Evolutionary conservation across 2,329 filamentous ascomycete genomes (phyloP).

Genomic region (Phyllosticta citriasiana): DNA sequence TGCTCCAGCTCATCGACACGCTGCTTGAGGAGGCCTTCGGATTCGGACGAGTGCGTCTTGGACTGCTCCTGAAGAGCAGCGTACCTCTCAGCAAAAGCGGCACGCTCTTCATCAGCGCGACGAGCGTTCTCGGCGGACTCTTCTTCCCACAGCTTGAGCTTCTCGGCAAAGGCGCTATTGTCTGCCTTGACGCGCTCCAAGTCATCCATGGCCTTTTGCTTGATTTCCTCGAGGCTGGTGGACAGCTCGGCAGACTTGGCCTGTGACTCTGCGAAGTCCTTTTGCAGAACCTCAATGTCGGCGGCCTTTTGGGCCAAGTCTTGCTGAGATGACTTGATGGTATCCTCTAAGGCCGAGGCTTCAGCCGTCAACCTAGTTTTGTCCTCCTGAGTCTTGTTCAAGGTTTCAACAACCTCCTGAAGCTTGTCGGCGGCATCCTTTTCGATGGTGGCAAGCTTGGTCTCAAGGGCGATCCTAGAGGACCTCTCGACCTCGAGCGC

Average conservation of each 20-base stretch:
- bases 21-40: constrained; percentile 1
- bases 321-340: constrained; percentile 1
- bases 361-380: constrained; percentile 1
- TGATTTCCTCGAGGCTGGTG: constrained; percentile 2
- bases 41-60: not conserved
- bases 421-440: constrained; percentile 3
- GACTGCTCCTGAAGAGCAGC: constrained; percentile 1
- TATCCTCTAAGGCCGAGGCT: constrained; percentile 4
- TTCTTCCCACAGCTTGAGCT: constrained; percentile 4
- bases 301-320: constrained; percentile 3
- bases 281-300: constrained; percentile 4
- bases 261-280: constrained; percentile 5
- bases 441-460: constrained; percentile 4
- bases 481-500: constrained; percentile 2
- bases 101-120: constrained; percentile 3
- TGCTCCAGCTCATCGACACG: constrained; percentile 8
- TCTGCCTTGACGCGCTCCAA: constrained; percentile 7
- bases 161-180: constrained; percentile 5
- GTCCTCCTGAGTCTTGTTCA: constrained; percentile 1
- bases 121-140: constrained; percentile 5
- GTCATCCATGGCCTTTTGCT: constrained; percentile 2
- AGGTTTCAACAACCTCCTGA: not conserved
- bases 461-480: not conserved
- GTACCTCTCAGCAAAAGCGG: constrained; percentile 2
- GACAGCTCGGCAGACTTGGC: not conserved